Evolutionary conservation across 169 alveolate species (phyloP).

Genomic region (Plasmodium billcollinsi): DNA sequence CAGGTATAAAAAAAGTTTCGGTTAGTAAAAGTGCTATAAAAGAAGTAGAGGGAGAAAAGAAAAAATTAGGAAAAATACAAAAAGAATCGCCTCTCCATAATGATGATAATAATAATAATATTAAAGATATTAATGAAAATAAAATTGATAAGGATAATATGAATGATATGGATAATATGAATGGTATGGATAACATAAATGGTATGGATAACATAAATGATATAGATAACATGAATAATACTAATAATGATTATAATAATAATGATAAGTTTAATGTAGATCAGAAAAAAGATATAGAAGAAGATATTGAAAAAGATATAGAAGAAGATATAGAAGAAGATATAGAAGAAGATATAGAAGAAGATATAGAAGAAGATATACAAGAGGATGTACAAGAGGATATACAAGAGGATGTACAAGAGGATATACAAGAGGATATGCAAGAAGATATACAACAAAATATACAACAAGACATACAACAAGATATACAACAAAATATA

Average conservation of each 20-base stretch:
- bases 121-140: conserved; percentile 8
- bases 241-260: not conserved
- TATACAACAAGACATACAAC: too few species aligned
- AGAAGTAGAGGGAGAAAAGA: conserved; percentile 36
- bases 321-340: too few species aligned
- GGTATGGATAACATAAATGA: too few species aligned
- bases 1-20: conserved; percentile 27
- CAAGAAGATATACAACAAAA: too few species aligned
- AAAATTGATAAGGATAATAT: not conserved
- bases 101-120: conserved; percentile 1
- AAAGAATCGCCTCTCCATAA: conserved; percentile 3
- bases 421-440: not conserved
- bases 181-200: too few species aligned
- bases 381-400: conserved; percentile 20
- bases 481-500: conserved; percentile 4
- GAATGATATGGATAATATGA: too few species aligned
- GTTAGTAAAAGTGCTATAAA: conserved; percentile 37
- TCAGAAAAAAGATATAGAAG: conserved; percentile 21
- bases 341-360: too few species aligned
- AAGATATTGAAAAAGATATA: conserved; percentile 20
- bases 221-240: too few species aligned
- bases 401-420: not conserved
- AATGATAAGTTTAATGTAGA: not conserved
- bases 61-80: conserved; percentile 34
- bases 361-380: not conserved